phyloP scores from a whole-genome alignment of 2,329 filamentous ascomycete species.

The Botryotinia globosa region DNA sequence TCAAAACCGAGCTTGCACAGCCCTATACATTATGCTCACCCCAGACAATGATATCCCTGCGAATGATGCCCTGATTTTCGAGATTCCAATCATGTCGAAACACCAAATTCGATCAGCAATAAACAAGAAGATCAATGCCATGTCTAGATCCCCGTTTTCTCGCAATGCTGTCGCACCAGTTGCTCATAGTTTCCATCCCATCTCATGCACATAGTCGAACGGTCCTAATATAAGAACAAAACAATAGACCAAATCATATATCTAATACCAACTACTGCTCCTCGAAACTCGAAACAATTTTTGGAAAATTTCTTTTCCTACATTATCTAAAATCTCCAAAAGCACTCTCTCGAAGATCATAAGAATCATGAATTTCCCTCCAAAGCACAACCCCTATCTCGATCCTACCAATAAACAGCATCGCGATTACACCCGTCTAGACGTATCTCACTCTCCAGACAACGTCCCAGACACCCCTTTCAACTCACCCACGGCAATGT shows the following conservation, averaged over 20 bases:
- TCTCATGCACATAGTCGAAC: background rate
- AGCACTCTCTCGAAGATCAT: background rate
- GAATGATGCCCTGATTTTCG: conserved; percentile 2
- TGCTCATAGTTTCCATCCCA: background rate
- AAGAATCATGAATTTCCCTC: conserved; percentile 9
- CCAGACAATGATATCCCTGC: background rate
- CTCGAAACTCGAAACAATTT: conserved; percentile 3
- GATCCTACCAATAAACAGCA: conserved; percentile 14
- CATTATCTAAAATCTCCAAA: background rate
- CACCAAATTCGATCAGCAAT: conserved; percentile 4
- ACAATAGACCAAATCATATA: background rate
- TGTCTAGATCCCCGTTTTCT: background rate
- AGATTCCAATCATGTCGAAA: conserved; percentile 1
- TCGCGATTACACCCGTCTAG: conserved; percentile 6
- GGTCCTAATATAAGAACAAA: conserved; percentile 2
- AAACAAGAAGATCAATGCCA: background rate
- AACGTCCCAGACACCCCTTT: conserved; percentile 18
- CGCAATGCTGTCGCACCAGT: conserved; percentile 4
- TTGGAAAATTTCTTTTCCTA: background rate
- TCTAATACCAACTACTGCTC: background rate
- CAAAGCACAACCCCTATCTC: conserved; percentile 16
- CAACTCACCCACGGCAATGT: conserved; percentile 15
- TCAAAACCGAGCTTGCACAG: background rate
- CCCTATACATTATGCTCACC: conserved; percentile 14
- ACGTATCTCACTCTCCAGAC: conserved; percentile 8